Percentiles rank a stretch among this genome's conserved stretches.
These are phyloP conservation scores for Coemansia sp. DNA, from an alignment of 192 early-diverging fungal genomes.

Conservation along the genomic window DNA sequence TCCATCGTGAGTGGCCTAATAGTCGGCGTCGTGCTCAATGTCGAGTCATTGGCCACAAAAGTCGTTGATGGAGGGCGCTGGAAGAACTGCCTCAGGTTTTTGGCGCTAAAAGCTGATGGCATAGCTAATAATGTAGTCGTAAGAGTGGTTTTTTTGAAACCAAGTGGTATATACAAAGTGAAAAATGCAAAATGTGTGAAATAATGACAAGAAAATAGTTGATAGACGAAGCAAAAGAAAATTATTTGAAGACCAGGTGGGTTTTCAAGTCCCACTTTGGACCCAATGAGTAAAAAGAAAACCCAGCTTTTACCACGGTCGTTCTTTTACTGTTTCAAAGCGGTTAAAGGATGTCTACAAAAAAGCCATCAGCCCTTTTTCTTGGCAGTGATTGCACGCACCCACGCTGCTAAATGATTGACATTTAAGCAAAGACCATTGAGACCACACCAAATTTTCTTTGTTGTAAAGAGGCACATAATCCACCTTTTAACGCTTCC, in stretches of 20 bases:
- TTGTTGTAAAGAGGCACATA: neutral
- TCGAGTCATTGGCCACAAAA: neutral
- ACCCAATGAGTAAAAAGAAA: neutral
- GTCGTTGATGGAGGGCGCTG: neutral
- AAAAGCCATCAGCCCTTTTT: neutral
- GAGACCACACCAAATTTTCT: neutral
- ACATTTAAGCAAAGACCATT: conserved; percentile 1
- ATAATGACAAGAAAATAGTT: conserved; percentile 1
- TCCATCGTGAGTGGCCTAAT: neutral
- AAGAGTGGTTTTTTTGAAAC: neutral
- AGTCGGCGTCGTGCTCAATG: neutral
- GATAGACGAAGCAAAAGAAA: neutral
- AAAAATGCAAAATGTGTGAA: neutral
- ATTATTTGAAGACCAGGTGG: neutral
- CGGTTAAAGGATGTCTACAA: neutral
- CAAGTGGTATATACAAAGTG: conserved; percentile 3
- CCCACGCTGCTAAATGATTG: neutral
- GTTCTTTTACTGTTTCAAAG: conserved; percentile 8
- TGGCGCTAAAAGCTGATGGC: neutral
- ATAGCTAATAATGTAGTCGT: neutral
- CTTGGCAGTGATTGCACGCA: neutral
- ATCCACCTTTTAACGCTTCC: neutral
- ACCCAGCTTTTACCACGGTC: neutral
- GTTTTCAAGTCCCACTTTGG: neutral
- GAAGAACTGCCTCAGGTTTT: neutral